Percentiles rank a stretch among this genome's conserved stretches.
These are phyloP conservation scores for Areca catechu DNA, from an alignment of 176 grass and related monocot species.

Conservation along the genomic window DNA sequence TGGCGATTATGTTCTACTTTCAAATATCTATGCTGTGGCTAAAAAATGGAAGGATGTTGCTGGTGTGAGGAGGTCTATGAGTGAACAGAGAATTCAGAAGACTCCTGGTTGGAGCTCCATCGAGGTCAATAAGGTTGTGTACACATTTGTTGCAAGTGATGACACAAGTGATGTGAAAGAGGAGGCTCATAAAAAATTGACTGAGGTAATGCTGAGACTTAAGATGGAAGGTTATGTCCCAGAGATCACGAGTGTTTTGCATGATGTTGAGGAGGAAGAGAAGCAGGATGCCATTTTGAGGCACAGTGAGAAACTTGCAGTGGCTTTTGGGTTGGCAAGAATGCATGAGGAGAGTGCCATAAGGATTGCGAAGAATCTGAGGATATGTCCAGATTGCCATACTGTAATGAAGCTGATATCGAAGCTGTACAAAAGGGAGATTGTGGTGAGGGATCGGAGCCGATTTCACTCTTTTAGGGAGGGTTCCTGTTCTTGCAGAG, in stretches of 20 bases:
- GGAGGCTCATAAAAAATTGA: constrained; percentile 7
- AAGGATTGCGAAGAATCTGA: constrained; percentile 26
- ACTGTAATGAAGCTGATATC: constrained; percentile 23
- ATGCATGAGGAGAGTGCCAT: constrained; percentile 4
- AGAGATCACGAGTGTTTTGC: constrained; percentile 13
- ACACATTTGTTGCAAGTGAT: constrained; percentile 10
- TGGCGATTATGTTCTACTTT: constrained; percentile 16
- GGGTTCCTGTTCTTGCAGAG: constrained; percentile 24
- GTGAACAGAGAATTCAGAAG: not conserved
- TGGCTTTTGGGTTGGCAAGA: constrained; percentile 22
- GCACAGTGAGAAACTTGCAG: constrained; percentile 25
- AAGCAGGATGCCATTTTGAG: constrained; percentile 9
- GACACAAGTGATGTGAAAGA: constrained; percentile 5
- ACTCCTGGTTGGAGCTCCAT: constrained; percentile 23
- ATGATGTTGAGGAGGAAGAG: constrained; percentile 28
- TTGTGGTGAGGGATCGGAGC: constrained; percentile 26
- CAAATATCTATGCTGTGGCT: constrained; percentile 18
- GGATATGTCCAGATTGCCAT: constrained; percentile 19
- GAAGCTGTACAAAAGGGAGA: constrained; percentile 15
- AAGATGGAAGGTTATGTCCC: constrained; percentile 16
- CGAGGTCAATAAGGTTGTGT: constrained; percentile 17
- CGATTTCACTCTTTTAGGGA: constrained; percentile 15
- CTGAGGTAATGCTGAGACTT: not conserved
- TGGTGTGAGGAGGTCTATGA: constrained; percentile 13
- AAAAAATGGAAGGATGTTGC: constrained; percentile 28